Conservation (phyloP, 495 filamentous ascomycete species). For the Cercophora scortea region DNA sequence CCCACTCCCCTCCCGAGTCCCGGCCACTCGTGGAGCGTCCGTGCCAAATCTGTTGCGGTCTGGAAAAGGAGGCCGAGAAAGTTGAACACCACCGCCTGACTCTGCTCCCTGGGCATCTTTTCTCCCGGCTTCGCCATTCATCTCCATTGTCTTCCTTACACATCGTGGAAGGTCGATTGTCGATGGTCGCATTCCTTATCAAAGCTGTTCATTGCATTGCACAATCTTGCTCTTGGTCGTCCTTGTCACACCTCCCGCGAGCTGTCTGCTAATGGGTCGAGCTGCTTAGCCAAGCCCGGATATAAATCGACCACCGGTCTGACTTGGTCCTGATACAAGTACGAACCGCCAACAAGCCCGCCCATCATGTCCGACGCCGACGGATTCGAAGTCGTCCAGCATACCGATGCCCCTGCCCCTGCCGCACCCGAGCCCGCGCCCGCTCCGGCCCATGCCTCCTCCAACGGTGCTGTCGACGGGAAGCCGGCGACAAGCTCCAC, state of each 20-base stretch:
- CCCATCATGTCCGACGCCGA: constrained; percentile 40
- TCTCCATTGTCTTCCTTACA: not conserved
- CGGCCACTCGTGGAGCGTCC: not conserved
- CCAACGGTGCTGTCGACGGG: constrained; percentile 25
- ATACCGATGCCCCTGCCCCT: constrained; percentile 20
- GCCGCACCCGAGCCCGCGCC: constrained; percentile 20
- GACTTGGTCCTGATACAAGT: no score
- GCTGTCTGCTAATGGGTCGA: no score
- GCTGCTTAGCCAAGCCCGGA: no score
- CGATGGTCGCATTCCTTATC: no score
- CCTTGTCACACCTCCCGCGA: no score
- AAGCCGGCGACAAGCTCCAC: constrained; percentile 16
- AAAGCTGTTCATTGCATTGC: no score
- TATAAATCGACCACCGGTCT: no score
- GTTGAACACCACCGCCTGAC: not conserved
- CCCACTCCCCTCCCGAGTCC: not conserved
- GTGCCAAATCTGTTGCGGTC: not conserved
- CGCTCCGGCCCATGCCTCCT: constrained; percentile 12
- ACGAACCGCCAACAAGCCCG: not conserved
- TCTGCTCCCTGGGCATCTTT: not conserved
- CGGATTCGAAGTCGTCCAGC: constrained; percentile 32
- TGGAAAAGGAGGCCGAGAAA: constrained; percentile 1
- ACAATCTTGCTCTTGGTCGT: no score
- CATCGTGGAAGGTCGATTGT: no score
- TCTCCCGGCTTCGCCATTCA: not conserved